Evolutionary conservation across 2,329 filamentous ascomycete genomes (phyloP), one percentile per base, ranked within the genome.

Genomic region (Fusarium sp.): DNA sequence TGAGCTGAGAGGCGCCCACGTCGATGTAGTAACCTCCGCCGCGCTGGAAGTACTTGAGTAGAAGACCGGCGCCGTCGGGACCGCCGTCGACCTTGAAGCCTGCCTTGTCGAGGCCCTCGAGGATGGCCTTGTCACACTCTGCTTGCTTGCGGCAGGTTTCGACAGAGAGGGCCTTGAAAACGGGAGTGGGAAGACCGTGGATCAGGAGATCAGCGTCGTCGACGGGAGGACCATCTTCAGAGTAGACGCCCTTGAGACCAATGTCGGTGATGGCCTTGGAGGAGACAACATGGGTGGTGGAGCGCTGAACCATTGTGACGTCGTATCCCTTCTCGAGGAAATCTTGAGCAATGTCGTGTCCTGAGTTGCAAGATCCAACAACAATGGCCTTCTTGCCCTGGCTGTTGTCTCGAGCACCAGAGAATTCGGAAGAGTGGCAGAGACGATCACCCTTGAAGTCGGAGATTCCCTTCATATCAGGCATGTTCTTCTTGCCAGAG

Each of bases 1-100:
- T 90, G 24, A 92, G 82, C 71, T 86, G 78, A 1, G 86, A 87
- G 1, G 85, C 87, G 0, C 91, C 91, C 3, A 91, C 89, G 63
- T 92, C 88, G 65, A 92, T 90, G 77, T 92, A 92, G 74, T 92
- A 92, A 0, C 90, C 90, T 1, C 91, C 90, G 3, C 89, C 89
- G 4, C 87, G 84, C 69, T 89, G 87, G 66, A 90, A 83, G 72
- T 91, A 92, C 76, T 91, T 91, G 53, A 86, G 77, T 58, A 88
- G 83, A 6, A 91, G 80, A 0, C 90, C 89, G 0, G 84, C 80
- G 2, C 81, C 84, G 54, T 89, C 84, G 0, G 87, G 84, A 0
- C 89, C 89, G 2, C 75, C 78, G 68, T 92, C 89, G 2, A 88
- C 77, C 54, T 84, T 84, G 82, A 92, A 92, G 0, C 90, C 90